phyloP scores from a whole-genome alignment of 2,329 filamentous ascomycete species.

The Microsporum ferrugineum region DNA sequence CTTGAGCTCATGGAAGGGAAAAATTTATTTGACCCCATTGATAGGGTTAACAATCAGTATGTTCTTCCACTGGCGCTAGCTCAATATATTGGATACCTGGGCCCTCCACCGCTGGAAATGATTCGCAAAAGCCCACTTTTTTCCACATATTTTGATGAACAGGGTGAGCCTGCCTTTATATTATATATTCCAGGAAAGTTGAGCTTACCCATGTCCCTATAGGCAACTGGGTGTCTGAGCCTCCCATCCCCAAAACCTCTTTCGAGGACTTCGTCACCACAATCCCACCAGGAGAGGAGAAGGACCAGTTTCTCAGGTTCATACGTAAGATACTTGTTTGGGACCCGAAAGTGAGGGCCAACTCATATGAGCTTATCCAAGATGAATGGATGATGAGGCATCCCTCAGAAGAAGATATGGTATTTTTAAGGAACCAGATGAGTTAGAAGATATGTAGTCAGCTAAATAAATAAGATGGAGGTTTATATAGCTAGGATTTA shows the following conservation, averaged over 20 bases:
- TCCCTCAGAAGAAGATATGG: neutral
- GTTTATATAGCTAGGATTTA: too few species aligned
- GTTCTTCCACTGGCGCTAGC: slow-evolving; percentile 20
- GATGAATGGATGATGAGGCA: neutral
- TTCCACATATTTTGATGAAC: slow-evolving; percentile 16
- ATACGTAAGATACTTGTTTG: neutral
- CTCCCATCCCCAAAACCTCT: too few species aligned
- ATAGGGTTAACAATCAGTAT: slow-evolving; percentile 16
- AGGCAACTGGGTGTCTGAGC: too few species aligned
- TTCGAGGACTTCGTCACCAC: too few species aligned
- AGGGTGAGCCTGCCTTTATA: neutral
- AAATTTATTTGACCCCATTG: slow-evolving; percentile 20
- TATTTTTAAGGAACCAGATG: neutral
- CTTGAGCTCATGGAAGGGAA: slow-evolving; percentile 21
- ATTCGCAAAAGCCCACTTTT: slow-evolving; percentile 16
- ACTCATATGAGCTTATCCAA: neutral
- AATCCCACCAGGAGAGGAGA: neutral
- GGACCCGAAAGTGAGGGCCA: neutral
- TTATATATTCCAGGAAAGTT: too few species aligned
- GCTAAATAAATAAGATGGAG: too few species aligned
- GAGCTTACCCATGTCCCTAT: too few species aligned
- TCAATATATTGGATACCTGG: slow-evolving; percentile 22
- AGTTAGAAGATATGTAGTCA: neutral
- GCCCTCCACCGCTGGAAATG: slow-evolving; percentile 19
- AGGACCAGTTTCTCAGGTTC: neutral